A percentile compares a stretch with the other conserved stretches of the same genome.
Conservation (phyloP, 352 stramenopile species). For the Phytopythium aichiense region DNA sequence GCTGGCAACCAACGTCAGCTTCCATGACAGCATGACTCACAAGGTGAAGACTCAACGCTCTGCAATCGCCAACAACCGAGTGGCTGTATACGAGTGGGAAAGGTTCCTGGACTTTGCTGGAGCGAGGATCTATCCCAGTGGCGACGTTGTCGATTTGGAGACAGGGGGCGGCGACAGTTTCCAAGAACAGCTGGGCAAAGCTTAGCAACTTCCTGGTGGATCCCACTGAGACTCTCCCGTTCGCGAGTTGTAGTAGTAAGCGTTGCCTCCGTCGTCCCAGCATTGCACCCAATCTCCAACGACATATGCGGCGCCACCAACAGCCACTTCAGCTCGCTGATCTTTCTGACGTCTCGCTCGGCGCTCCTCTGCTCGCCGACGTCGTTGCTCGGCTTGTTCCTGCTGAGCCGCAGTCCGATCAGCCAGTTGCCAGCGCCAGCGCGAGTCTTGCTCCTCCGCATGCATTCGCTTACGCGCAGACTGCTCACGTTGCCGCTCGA, state of each 20-base stretch:
- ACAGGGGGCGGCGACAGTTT: neutral
- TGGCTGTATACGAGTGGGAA: slow-evolving; percentile 66
- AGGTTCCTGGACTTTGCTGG: slow-evolving; percentile 59
- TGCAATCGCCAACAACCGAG: slow-evolving; percentile 35
- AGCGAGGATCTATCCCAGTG: slow-evolving; percentile 21
- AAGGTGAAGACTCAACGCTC: slow-evolving; percentile 36
- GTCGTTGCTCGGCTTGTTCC: slow-evolving; percentile 28
- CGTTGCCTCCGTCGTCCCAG: slow-evolving; percentile 46
- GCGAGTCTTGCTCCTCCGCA: slow-evolving; percentile 33
- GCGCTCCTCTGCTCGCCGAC: slow-evolving; percentile 25
- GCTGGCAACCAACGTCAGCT: slow-evolving; percentile 37
- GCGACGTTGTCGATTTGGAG: slow-evolving; percentile 1
- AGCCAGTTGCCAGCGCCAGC: slow-evolving; percentile 27
- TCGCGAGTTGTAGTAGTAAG: slow-evolving; percentile 62
- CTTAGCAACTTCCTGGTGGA: slow-evolving; percentile 13
- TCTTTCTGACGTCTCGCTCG: slow-evolving; percentile 1
- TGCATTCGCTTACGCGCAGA: slow-evolving; percentile 40
- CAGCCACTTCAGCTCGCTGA: slow-evolving; percentile 3
- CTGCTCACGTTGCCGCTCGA: slow-evolving; percentile 31
- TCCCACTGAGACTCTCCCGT: slow-evolving; percentile 59
- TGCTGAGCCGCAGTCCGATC: slow-evolving; percentile 18
- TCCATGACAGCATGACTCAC: slow-evolving; percentile 39
- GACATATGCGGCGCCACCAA: slow-evolving; percentile 23
- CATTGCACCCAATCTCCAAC: slow-evolving; percentile 36
- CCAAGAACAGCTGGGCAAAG: neutral